Evolutionary conservation across 2,329 filamentous ascomycete species (phyloP).

Genomic region (Trichoderma sp.): DNA sequence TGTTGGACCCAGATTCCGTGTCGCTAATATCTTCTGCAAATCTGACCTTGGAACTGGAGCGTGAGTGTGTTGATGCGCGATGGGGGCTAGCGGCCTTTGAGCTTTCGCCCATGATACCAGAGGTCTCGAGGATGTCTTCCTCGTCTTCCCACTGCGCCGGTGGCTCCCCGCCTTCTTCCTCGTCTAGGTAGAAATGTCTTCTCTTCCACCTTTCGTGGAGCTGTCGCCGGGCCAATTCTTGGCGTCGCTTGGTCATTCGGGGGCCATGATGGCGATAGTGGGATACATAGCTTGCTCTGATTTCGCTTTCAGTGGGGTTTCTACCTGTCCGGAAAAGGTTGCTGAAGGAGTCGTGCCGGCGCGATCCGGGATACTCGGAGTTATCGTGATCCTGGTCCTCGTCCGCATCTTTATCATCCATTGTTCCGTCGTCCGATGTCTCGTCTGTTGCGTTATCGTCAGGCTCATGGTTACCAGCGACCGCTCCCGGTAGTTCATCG

Average conservation of each 20-base stretch:
- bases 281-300: conserved; percentile 37
- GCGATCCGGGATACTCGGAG: not conserved
- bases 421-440: conserved; percentile 25
- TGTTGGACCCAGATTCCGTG: conserved; percentile 67
- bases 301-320: conserved; percentile 41
- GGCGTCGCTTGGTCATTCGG: conserved; percentile 39
- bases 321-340: conserved; percentile 17
- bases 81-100: conserved; percentile 42
- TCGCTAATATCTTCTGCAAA: conserved; percentile 71
- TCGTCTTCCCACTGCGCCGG: conserved; percentile 62
- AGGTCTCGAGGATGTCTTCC: conserved; percentile 51
- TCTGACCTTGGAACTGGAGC: conserved; percentile 75
- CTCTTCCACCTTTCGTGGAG: conserved; percentile 72
- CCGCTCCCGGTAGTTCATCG: conserved; percentile 41
- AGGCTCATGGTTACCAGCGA: conserved; percentile 33
- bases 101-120: conserved; percentile 36
- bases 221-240: conserved; percentile 47
- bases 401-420: conserved; percentile 26
- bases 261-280: conserved; percentile 36
- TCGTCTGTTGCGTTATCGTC: conserved; percentile 27
- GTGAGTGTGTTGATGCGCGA: conserved; percentile 40
- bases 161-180: conserved; percentile 71
- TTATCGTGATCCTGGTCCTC: conserved; percentile 25
- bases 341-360: not conserved
- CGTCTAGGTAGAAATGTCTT: conserved; percentile 77